Evolutionary conservation across 2,329 filamentous ascomycete genomes (phyloP).

Genomic region (Simplicillium aogashimaense): DNA sequence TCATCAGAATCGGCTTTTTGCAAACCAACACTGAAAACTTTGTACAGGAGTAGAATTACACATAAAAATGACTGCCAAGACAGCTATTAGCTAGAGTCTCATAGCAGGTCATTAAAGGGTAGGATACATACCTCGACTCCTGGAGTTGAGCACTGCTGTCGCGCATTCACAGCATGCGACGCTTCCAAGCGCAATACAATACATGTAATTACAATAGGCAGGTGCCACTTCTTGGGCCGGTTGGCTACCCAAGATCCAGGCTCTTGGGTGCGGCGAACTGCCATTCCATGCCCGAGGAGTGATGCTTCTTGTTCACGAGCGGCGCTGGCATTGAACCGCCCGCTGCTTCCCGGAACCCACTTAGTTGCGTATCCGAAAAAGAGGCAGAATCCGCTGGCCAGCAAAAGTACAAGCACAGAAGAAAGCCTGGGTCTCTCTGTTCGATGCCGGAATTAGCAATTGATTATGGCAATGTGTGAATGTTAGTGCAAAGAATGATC

Average conservation of each 20-base stretch:
- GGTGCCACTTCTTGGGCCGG: conserved; percentile 35
- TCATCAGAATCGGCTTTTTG: conserved; percentile 18
- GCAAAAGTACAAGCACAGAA: conserved; percentile 32
- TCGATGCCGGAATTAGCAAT: conserved; percentile 6
- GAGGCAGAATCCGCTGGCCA: conserved; percentile 32
- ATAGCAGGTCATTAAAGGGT: background rate
- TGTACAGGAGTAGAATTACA: conserved; percentile 31
- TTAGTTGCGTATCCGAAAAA: conserved; percentile 29
- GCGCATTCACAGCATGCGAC: conserved; percentile 32
- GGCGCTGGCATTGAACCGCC: conserved; percentile 28
- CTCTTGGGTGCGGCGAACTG: conserved; percentile 21
- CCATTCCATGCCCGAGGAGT: conserved; percentile 11
- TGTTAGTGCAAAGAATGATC: background rate
- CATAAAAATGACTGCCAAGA: conserved; percentile 28
- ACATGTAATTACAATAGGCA: conserved; percentile 31
- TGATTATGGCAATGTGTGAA: too few relatives aligned
- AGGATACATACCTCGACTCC: conserved; percentile 34
- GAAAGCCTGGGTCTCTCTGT: conserved; percentile 40
- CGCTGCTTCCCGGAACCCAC: conserved; percentile 36
- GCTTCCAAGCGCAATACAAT: conserved; percentile 38
- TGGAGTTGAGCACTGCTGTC: conserved; percentile 39
- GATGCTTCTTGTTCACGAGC: conserved; percentile 9
- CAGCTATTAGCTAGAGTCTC: too few relatives aligned
- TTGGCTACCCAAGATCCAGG: conserved; percentile 26
- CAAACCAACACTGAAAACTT: conserved; percentile 27